Evolutionary conservation across 2,329 filamentous ascomycete genomes (phyloP), one percentile per base, ranked within the genome.

Genomic region (Mariannaea elegans): DNA sequence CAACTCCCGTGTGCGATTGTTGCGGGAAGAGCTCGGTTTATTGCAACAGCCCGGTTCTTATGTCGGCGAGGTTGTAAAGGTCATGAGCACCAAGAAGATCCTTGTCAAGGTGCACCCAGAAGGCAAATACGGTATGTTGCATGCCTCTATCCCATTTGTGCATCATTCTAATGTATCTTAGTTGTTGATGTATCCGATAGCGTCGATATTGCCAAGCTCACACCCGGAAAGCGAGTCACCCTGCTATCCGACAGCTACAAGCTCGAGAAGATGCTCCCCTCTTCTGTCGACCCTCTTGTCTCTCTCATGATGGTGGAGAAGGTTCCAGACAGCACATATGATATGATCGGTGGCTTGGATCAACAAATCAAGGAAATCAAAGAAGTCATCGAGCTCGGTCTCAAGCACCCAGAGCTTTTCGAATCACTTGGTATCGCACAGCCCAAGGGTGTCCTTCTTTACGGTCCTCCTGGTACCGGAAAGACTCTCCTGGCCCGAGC

Each of bases 281-380:
- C 95, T 55, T 99, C 95, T 18, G 95, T 99, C 75, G 95, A 99
- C 75, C 95, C 95, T 34, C 90, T 99, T 59, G 95, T 99, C 57
- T 99, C 95, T 32, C 91, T 99, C 76, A 99, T 99, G 95, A 99
- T 99, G 95, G 95, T 99, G 51, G 95, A 99, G 77, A 99, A 99
- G 85, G 95, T 99, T 14, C 95, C 95, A 14, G 95, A 99, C 84
- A 97, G 93, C 82, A 99, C 95, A 76, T 99, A 99, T 84, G 95
- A 99, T 81, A 99, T 99, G 95, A 99, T 99, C 77, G 95, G 95
- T 80, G 95, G 95, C 68, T 83, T 99, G 63, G 95, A 99, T 76
- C 94, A 99, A 78, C 95, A 99, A 77, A 98, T 99, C 83, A 98
- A 99, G 82, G 95, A 99, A 77, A 99, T 99, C 84, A 99, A 99